Conservation (phyloP, 2,329 filamentous ascomycete genomes). For the Alternaria novae-zelandiae region DNA sequence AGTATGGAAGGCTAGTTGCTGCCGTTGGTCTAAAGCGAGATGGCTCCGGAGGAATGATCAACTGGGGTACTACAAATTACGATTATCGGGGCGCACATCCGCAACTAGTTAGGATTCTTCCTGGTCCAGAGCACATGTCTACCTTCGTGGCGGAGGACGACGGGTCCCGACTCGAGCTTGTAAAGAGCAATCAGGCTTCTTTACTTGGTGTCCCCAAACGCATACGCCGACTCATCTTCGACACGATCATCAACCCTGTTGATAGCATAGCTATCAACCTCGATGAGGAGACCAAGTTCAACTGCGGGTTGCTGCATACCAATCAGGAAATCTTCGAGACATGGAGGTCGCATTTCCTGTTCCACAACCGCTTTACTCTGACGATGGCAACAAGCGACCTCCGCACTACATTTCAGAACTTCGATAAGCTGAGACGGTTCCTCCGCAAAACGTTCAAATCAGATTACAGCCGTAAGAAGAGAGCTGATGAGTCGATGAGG, state of each 20-base stretch:
- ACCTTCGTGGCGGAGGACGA: not conserved
- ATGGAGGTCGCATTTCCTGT: not conserved
- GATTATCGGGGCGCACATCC: not conserved
- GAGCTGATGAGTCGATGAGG: not conserved
- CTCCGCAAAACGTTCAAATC: not conserved
- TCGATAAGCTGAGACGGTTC: not conserved
- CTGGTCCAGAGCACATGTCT: not conserved
- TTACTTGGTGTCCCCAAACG: not conserved
- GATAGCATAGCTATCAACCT: not conserved
- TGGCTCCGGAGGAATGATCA: not conserved
- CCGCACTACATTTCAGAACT: not conserved
- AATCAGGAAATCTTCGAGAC: not conserved
- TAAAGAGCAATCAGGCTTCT: not conserved
- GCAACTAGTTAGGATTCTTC: not conserved
- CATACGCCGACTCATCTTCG: not conserved
- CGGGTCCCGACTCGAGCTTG: not conserved
- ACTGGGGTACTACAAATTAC: not conserved
- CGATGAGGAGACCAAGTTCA: not conserved
- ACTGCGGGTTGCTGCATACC: not conserved
- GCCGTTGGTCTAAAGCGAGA: not conserved
- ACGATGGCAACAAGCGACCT: not conserved
- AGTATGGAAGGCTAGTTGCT: not conserved
- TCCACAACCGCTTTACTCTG: not conserved
- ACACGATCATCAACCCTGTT: not conserved
- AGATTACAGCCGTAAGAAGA: not conserved